phyloP scores from a whole-genome alignment of 305 asterid genomes.

The Fraxinus sp. region DNA sequence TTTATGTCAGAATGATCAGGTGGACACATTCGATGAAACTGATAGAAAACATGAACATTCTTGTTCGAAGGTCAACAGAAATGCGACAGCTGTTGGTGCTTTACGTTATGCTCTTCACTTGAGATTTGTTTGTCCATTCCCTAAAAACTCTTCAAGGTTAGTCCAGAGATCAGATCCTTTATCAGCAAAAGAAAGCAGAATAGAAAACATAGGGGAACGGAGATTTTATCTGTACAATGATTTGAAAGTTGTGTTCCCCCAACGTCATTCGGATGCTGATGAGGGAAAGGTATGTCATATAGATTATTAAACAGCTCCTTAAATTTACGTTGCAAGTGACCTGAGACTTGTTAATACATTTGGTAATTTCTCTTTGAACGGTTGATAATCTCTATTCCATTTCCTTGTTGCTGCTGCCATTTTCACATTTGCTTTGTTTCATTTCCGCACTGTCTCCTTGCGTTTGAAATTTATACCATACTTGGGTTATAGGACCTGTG shows the following conservation, averaged over 20 bases:
- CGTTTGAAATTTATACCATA: neutral
- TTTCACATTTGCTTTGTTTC: neutral
- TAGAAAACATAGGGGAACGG: slow-evolving; percentile 35
- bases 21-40: slow-evolving; percentile 27
- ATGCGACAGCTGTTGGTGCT: slow-evolving; percentile 41
- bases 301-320: neutral
- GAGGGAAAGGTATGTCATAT: slow-evolving; percentile 69
- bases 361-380: neutral
- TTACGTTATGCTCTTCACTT: slow-evolving; percentile 81
- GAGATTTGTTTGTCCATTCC: slow-evolving; percentile 53
- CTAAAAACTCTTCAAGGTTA: slow-evolving; percentile 39
- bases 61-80: slow-evolving; percentile 40
- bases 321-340: neutral
- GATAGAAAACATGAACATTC: slow-evolving; percentile 36
- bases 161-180: slow-evolving; percentile 30
- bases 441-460: neutral
- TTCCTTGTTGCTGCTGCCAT: neutral
- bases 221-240: slow-evolving; percentile 72
- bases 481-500: neutral
- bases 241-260: slow-evolving; percentile 80
- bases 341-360: neutral
- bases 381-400: neutral
- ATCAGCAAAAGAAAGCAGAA: slow-evolving; percentile 22
- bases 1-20: slow-evolving; percentile 31
- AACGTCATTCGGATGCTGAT: slow-evolving; percentile 82